Evolutionary conservation across 345 rosid genomes (phyloP), one percentile per base, ranked within the genome.

Genomic region (Turritis glabra): DNA sequence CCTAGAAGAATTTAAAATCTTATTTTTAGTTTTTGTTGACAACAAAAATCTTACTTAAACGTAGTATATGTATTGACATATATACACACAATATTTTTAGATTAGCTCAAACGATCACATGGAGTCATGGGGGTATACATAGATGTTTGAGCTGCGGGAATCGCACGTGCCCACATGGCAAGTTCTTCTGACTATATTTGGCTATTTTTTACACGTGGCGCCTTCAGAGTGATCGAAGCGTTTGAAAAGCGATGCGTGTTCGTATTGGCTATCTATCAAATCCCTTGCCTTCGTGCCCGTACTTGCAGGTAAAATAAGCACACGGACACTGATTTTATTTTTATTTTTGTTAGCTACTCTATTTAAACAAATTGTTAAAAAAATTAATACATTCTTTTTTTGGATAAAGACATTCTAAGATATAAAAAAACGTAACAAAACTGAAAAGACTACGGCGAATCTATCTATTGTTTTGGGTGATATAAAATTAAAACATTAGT

Each of bases 141-240:
- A 48, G 64, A 76, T 63, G 52, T 69, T 63, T 47, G 80, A 63
- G 72, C 76, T 77, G 37, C 27, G 46, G 61, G 72, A 56, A 77
- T 55, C 21, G 72, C 81, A 77, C 81, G 73, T 72, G 81, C 54
- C 73, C 81, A 72, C 80, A 65, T 77, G 80, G 41, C 68, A 51
- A 77, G 62, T 52, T 65, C 81, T 52, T 65, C 81, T 59, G 77
- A 59, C 73, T 78, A 43, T 66, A 66, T 51, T 5, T 72, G 77
- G 69, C 69, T 77, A 65, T 66, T 65, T 50, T 58, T 10, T 26
- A 59, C 43, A 78, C 73, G 63, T 78, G 77, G 59, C 69, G 15
- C 5, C 15, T 7, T 5, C 29, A 3, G 77, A 78, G 77, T 67
- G 77, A 72, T 72, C 57, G 8, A 66, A 59, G 81, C 57, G n/a